Percentiles rank a stretch among this genome's conserved stretches.
phyloP scores from a whole-genome alignment of 163 green algal genomes.

The Chlorella variabilis region DNA sequence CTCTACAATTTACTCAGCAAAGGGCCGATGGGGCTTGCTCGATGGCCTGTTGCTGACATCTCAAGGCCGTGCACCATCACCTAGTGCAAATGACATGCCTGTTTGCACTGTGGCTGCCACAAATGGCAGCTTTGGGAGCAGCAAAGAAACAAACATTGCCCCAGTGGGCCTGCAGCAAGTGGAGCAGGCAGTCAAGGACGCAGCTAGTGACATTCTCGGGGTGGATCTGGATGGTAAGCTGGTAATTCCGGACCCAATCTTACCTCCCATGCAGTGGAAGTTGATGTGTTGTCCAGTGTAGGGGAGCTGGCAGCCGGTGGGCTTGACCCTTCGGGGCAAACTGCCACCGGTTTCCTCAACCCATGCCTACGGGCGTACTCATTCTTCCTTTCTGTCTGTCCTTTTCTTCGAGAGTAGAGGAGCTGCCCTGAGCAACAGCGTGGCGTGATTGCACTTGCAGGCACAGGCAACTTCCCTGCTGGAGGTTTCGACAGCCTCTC shows the following conservation, averaged over 20 bases:
- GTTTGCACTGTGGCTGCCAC: neutral
- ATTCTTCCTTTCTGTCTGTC: no score
- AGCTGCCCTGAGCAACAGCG: no score
- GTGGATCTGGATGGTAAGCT: neutral
- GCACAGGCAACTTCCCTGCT: neutral
- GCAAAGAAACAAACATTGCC: neutral
- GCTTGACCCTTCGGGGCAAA: no score
- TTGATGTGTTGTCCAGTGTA: no score
- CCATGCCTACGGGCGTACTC: no score
- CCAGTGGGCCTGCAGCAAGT: neutral
- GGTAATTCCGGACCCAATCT: no score
- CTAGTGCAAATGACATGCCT: no score
- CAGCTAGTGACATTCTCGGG: neutral
- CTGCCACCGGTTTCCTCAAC: no score
- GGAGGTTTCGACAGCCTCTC: slow-evolving; percentile 63
- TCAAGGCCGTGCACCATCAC: neutral
- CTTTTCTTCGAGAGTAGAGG: no score
- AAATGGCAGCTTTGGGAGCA: neutral
- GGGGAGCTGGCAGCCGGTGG: no score
- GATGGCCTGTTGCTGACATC: slow-evolving; percentile 24
- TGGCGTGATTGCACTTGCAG: neutral
- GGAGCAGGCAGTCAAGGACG: neutral
- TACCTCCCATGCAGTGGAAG: no score
- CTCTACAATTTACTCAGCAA: slow-evolving; percentile 39
- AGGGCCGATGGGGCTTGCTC: slow-evolving; percentile 46